Base-by-base conservation (phyloP, 345 rosid genomes). In the Angophora floribunda region DNA sequence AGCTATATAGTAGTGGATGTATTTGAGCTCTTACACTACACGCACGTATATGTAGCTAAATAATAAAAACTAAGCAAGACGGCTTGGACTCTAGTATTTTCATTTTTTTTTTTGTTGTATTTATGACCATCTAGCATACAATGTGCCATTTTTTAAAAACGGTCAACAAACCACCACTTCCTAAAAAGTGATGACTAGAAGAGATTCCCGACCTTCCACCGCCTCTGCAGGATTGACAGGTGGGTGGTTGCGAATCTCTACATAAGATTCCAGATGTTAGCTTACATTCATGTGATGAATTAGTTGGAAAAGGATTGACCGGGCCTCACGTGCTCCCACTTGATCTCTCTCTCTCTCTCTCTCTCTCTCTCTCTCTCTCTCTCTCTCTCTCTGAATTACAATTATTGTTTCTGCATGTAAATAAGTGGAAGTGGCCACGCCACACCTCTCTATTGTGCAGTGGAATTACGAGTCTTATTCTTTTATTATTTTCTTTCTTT, bases 181-280 rank as follows among this genome's bases (percentile, higher is more conserved):
- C 1, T 4, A 57, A 22, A 21, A 55, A 22, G 61, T 7, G 61
- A 9, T 55, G 11, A 53, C 1, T 4, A 1, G 12, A 36, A 36
- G 41, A 36, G 41, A 36, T 36, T 36, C 41, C 41, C 41, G 41
- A 57, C 28, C 28, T 57, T 57, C 28, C 63, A 57, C 63, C 9
- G 2, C 63, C 63, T 22, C 1, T 57, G 3, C 0, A 28, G 28
- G 63, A 57, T 57, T 12, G 22, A 0, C 1, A 22, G 0, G 63
- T 1, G 6, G 13, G 28, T 57, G 63, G 63, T 57, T 57, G 63
- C 13, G 1, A 57, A 57, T 57, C 63, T 0, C 63, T 57, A 57
- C 11, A 57, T 57, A 57, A 57, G 28, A 53, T 53, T 53, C 24
- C 24, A 53, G 24, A 7, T 6, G 24, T 53, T 53, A 19, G 9